These are phyloP conservation scores for Vicia sativa DNA, from an alignment of 306 rosid genomes.

Conservation along the genomic window DNA sequence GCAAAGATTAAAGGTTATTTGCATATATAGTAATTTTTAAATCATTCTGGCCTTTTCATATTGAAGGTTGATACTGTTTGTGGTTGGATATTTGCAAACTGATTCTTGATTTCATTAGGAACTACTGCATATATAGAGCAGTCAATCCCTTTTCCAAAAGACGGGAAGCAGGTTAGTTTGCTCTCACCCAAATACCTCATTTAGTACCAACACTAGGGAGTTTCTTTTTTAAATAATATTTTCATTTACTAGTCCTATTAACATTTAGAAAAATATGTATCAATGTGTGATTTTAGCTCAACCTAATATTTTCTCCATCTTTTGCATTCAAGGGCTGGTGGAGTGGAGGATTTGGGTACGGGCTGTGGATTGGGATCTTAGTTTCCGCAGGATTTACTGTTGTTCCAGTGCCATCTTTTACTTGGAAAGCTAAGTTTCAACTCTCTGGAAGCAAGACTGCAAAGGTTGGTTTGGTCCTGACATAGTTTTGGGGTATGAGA, in stretches of 20 bases:
- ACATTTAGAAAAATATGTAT: conserved; percentile 24
- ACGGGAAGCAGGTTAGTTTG: conserved; percentile 83
- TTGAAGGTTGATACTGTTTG: conserved; percentile 42
- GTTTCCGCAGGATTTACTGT: conserved; percentile 85
- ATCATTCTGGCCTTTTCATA: conserved; percentile 29
- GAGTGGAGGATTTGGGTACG: conserved; percentile 97
- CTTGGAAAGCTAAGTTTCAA: conserved; percentile 79
- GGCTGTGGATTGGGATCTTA: conserved; percentile 89
- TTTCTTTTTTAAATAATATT: conserved; percentile 11
- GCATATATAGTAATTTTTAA: conserved; percentile 1
- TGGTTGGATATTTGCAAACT: conserved; percentile 44
- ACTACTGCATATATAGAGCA: conserved; percentile 84
- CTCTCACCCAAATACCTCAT: conserved; percentile 3
- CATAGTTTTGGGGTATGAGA: background rate
- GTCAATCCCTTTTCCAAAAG: conserved; percentile 76
- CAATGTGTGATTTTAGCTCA: conserved; percentile 7
- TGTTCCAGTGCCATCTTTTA: conserved; percentile 73
- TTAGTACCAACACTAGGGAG: background rate
- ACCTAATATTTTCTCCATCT: conserved; percentile 22
- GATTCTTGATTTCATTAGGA: conserved; percentile 57
- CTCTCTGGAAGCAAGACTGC: conserved; percentile 55
- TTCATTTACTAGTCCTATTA: conserved; percentile 27
- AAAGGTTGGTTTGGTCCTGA: conserved; percentile 63
- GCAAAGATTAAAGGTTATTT: too few relatives aligned
- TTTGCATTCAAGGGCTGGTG: conserved; percentile 82